Conservation (phyloP, 2,329 filamentous ascomycete genomes). For the Didymella segeticola region DNA sequence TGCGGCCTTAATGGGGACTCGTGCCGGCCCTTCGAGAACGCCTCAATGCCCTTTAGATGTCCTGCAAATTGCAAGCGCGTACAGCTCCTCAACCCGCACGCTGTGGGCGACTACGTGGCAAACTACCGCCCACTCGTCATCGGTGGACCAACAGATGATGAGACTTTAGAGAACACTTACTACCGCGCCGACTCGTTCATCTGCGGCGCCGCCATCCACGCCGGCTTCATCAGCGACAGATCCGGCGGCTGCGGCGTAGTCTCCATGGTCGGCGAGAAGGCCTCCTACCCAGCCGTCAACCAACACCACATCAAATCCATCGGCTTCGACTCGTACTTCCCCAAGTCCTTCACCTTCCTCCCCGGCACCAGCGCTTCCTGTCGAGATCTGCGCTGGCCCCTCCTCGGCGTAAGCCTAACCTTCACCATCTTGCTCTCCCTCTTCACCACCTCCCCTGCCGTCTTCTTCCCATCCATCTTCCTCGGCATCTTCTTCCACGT, state of each 20-base stretch:
- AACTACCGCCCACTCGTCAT: constrained; percentile 63
- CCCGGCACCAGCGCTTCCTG: constrained; percentile 70
- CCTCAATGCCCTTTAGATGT: constrained; percentile 75
- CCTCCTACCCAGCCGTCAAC: constrained; percentile 67
- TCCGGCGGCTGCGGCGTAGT: constrained; percentile 84
- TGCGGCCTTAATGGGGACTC: constrained; percentile 77
- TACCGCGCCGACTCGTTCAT: constrained; percentile 93
- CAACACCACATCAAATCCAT: constrained; percentile 79
- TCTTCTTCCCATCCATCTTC: constrained; percentile 88
- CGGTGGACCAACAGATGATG: constrained; percentile 57
- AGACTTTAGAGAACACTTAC: constrained; percentile 57
- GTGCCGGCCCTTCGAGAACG: constrained; percentile 77
- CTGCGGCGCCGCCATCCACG: constrained; percentile 83
- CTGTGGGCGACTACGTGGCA: constrained; percentile 72
- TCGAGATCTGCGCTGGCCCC: constrained; percentile 80
- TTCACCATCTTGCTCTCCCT: constrained; percentile 81
- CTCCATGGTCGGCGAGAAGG: constrained; percentile 71
- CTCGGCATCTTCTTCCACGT: constrained; percentile 87
- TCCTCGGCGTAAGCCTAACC: constrained; percentile 80
- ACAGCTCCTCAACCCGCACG: constrained; percentile 72
- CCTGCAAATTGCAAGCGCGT: constrained; percentile 73
- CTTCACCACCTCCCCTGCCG: constrained; percentile 76
- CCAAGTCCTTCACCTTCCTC: constrained; percentile 82
- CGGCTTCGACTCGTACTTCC: constrained; percentile 86
- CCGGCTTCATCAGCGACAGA: constrained; percentile 74